These are phyloP conservation scores for Gracilaria gracilis DNA, from an alignment of 23 red algal species.

Conservation along the genomic window DNA sequence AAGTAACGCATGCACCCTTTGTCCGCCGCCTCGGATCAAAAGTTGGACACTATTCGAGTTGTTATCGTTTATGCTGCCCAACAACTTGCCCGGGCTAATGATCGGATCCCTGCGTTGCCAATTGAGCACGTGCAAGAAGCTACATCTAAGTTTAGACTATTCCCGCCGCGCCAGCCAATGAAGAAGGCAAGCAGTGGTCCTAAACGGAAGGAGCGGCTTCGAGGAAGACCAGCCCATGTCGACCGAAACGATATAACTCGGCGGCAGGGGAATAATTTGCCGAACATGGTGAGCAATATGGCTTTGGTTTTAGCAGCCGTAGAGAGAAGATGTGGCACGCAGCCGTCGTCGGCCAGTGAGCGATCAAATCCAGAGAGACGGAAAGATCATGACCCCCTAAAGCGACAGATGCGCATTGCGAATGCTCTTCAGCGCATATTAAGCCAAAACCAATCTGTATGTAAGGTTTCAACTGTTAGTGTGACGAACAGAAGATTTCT, in stretches of 20 bases:
- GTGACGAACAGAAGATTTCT: conserved; percentile 53
- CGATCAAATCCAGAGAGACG: too few species aligned
- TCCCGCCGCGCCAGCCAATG: neutral
- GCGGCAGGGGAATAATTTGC: neutral
- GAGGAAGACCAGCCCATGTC: neutral
- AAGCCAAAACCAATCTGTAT: neutral
- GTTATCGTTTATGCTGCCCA: neutral
- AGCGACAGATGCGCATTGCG: conserved; percentile 47
- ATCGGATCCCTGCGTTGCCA: neutral
- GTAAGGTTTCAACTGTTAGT: neutral
- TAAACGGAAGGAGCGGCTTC: neutral
- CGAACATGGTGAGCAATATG: conserved; percentile 18
- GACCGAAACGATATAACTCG: neutral
- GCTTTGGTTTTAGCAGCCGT: conserved; percentile 28
- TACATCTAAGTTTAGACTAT: conserved; percentile 29
- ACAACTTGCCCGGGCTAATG: neutral
- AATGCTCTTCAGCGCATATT: neutral
- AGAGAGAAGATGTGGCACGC: conserved; percentile 8
- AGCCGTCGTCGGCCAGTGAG: neutral
- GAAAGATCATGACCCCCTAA: neutral
- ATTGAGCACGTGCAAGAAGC: conserved; percentile 8
- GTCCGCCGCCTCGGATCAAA: neutral
- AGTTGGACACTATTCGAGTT: neutral
- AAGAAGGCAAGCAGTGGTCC: neutral
- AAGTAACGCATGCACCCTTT: neutral